These are phyloP conservation scores for Globisporangium spinosum DNA, from an alignment of 352 stramenopile species.

Conservation along the genomic window DNA sequence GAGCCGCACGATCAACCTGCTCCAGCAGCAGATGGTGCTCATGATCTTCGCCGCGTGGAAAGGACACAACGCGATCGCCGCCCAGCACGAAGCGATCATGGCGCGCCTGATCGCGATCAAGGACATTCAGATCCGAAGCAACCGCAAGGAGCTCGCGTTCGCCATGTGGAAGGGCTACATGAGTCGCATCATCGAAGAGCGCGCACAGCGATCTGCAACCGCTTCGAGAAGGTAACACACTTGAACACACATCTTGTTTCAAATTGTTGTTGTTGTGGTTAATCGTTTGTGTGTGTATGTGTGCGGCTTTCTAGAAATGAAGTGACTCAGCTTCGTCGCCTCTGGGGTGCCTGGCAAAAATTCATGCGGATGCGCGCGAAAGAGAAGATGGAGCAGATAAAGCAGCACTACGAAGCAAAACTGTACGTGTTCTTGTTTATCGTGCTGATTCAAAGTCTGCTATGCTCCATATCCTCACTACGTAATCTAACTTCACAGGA, in stretches of 20 bases:
- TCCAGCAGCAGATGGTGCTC: conserved; percentile 62
- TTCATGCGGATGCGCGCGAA: conserved; percentile 51
- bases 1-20: conserved; percentile 50
- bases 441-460: no score
- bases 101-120: conserved; percentile 64
- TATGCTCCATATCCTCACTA: not conserved
- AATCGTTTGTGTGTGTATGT: not conserved
- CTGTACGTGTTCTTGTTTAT: not conserved
- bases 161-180: conserved; percentile 57
- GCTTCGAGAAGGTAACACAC: conserved; percentile 35
- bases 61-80: conserved; percentile 45
- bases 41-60: conserved; percentile 81
- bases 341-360: conserved; percentile 48
- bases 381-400: conserved; percentile 51
- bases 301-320: conserved; percentile 36
- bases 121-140: conserved; percentile 47
- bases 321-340: conserved; percentile 31
- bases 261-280: not conserved
- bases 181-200: conserved; percentile 47
- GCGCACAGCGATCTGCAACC: conserved; percentile 53
- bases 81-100: conserved; percentile 51
- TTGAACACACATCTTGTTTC: not conserved
- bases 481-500: conserved; percentile 17
- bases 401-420: conserved; percentile 43
- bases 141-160: conserved; percentile 46